These are phyloP conservation scores for Acanthochlamys bracteata DNA, from an alignment of 106 monocot species.

Conservation along the genomic window DNA sequence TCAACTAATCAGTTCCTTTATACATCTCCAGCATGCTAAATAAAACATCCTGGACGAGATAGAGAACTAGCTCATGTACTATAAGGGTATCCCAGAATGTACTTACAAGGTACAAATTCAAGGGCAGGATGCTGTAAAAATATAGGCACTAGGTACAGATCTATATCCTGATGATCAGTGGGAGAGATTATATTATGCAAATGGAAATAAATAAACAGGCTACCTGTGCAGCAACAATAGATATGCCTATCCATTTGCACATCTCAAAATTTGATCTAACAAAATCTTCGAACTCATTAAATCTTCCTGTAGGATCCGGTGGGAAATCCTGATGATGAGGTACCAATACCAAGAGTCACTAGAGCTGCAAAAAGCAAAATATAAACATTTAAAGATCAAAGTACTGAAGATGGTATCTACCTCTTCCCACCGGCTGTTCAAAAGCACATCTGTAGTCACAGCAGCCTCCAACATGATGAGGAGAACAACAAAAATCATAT, in stretches of 20 bases:
- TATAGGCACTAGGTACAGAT: too few relatives aligned
- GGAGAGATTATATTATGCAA: too few relatives aligned
- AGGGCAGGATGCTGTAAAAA: too few relatives aligned
- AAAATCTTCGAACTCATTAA: conserved; percentile 73
- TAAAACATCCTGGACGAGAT: too few relatives aligned
- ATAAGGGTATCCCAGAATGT: too few relatives aligned
- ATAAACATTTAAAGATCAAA: neutral
- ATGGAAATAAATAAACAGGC: neutral
- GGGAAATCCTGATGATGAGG: conserved; percentile 57
- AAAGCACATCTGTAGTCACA: conserved; percentile 58
- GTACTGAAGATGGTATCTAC: conserved; percentile 21
- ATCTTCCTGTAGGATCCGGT: conserved; percentile 59
- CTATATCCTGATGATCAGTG: too few relatives aligned
- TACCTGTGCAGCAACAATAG: conserved; percentile 70
- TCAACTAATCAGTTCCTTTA: too few relatives aligned
- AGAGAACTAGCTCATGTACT: too few relatives aligned
- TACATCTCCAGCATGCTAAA: too few relatives aligned
- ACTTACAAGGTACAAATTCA: too few relatives aligned
- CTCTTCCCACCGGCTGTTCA: conserved; percentile 88
- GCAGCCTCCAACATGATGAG: conserved; percentile 67
- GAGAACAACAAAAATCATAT: conserved; percentile 43
- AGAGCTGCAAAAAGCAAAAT: neutral
- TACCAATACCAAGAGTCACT: neutral
- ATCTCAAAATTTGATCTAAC: conserved; percentile 60
- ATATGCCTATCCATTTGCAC: conserved; percentile 72